phyloP scores from a whole-genome alignment of 345 rosid species.

The Lepidium africanum region DNA sequence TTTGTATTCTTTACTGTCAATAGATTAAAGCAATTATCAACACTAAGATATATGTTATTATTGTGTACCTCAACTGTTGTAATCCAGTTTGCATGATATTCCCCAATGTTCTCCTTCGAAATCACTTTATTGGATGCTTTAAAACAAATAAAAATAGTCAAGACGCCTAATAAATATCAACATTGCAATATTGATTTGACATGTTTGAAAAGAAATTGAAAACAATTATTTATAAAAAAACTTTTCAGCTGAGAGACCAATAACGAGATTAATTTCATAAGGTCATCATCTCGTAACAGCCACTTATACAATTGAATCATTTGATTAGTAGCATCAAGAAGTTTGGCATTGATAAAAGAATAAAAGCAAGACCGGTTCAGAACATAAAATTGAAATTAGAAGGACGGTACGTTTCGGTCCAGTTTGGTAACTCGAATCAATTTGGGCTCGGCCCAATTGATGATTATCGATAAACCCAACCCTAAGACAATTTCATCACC shows the following conservation, averaged over 20 bases:
- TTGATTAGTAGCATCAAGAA: too few relatives aligned
- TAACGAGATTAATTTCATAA: too few relatives aligned
- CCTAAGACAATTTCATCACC: slow-evolving; percentile 3
- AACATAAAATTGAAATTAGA: neutral
- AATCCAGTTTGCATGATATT: slow-evolving; percentile 91
- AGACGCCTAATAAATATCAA: neutral
- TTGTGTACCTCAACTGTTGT: slow-evolving; percentile 88
- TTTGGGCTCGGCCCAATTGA: slow-evolving; percentile 16
- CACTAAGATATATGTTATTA: slow-evolving; percentile 76
- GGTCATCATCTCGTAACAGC: too few relatives aligned
- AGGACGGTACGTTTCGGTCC: neutral
- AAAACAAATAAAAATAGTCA: slow-evolving; percentile 10
- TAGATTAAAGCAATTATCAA: slow-evolving; percentile 75
- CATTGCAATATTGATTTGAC: neutral
- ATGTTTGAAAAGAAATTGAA: neutral
- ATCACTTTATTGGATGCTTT: slow-evolving; percentile 84
- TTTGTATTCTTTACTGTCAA: too few relatives aligned
- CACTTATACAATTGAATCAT: too few relatives aligned
- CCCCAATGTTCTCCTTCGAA: slow-evolving; percentile 88
- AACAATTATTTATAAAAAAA: too few relatives aligned
- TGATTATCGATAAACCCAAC: neutral
- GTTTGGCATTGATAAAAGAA: too few relatives aligned
- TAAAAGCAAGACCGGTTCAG: neutral
- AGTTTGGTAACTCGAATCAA: neutral
- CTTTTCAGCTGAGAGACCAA: too few relatives aligned